Conservation (phyloP, 768 basidiomycete genomes). For the Pleurotus sapidus region DNA sequence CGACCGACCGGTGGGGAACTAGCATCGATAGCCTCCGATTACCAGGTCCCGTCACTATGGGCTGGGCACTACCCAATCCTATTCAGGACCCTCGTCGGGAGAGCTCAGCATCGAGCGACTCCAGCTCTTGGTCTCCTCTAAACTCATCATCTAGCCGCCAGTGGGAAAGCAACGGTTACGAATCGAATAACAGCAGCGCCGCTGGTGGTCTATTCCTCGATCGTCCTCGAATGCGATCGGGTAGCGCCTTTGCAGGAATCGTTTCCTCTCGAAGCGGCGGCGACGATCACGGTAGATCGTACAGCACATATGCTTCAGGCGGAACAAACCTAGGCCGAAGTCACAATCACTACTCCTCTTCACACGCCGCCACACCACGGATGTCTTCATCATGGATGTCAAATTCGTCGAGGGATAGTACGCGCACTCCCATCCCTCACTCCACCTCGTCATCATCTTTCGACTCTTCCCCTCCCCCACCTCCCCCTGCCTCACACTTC, state of each 20-base stretch:
- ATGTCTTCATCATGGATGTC: slow-evolving; percentile 33
- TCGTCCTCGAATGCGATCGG: slow-evolving; percentile 33
- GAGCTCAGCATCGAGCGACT: slow-evolving; percentile 16
- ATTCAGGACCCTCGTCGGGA: slow-evolving; percentile 32
- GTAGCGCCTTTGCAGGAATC: slow-evolving; percentile 29
- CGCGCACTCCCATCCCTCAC: slow-evolving; percentile 28
- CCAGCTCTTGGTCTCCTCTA: slow-evolving; percentile 34
- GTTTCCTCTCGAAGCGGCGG: slow-evolving; percentile 28
- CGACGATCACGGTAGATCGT: slow-evolving; percentile 8
- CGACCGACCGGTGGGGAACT: neutral
- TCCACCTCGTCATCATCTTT: slow-evolving; percentile 27
- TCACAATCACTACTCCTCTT: neutral
- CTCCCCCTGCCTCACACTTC: slow-evolving; percentile 25
- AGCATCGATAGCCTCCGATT: neutral
- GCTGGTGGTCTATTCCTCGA: slow-evolving; percentile 24
- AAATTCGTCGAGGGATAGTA: slow-evolving; percentile 27
- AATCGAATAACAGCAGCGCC: slow-evolving; percentile 17
- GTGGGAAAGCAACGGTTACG: slow-evolving; percentile 36
- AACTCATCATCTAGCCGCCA: slow-evolving; percentile 30
- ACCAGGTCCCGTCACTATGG: slow-evolving; percentile 13
- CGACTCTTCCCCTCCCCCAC: slow-evolving; percentile 9
- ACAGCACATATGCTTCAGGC: slow-evolving; percentile 1
- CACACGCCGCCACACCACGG: neutral
- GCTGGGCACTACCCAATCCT: slow-evolving; percentile 15
- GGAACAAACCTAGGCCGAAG: neutral